Evolutionary conservation across 2,329 filamentous ascomycete genomes (phyloP), one percentile per base, ranked within the genome.

Genomic region (Sordariomycetes sp.): DNA sequence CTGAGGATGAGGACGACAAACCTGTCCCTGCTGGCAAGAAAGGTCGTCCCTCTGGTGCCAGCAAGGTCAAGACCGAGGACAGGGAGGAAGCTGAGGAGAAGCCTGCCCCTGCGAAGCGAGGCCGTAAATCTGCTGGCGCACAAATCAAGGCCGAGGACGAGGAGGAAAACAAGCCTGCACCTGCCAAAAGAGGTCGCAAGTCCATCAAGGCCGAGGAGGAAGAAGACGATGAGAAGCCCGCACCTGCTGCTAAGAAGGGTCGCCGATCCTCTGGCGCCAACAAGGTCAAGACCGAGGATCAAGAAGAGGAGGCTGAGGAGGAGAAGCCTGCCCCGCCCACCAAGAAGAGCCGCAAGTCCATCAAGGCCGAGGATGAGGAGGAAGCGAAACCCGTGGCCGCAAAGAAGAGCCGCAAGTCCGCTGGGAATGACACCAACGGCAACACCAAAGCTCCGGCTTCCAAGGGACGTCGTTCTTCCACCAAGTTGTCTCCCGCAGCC

Each of bases 401-500:
- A 21, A 34, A 36, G 33, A 32, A 32, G 21, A 36, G 29, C 14
- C 18, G 32, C n/a, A 43, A 39, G 37, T 25, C 39, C 21, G 35
- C 33, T 20, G 8, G 17, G 26, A 27, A 23, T 3, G 37, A 39
- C 20, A 32, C 34, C 9, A 43, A 47, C 19, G 47, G 48, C 20
- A 38, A 40, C 7, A 35, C 37, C 1, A 42, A 46, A 17, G 36
- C 44, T 16, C 34, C 30, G 5, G 35, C 39, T 17, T 28, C 29
- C 17, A 47, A 44, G 39, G 42, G 39, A 38, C 36, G 37, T 24
- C 49, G 41, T 36, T 35, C 41, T 24, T 33, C 42, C 4, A 39
- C 39, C 14, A 46, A 26, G 40, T 41, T 20, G 43, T 42, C 6
- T 18, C n/a, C 18, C 27, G 27, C 15, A 24, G 17, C 26, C 16